Evolutionary conservation across 2,329 filamentous ascomycete species (phyloP), one percentile per base, ranked within the genome.

Genomic region (Pseudogymnoascus sp.): DNA sequence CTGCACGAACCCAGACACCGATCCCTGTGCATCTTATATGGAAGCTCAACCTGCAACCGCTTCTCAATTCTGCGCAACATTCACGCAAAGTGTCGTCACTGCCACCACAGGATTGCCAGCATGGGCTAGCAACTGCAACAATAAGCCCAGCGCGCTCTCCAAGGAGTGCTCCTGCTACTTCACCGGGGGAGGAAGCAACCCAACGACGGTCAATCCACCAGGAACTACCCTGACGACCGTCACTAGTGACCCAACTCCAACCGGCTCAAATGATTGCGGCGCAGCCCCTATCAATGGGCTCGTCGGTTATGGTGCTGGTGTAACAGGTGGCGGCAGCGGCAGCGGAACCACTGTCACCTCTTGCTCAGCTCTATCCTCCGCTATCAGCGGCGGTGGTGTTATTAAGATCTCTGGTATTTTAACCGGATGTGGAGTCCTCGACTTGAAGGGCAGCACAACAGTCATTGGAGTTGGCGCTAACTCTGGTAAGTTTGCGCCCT

Each of bases 271-370:
- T 15, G 43, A 50, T 30, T 50, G 43, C 43, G 43, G 43, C 25
- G 25, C 43, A 11, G 43, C 43, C 43, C 22, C 43, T 30, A 30
- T 50, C 14, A n/a, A 50, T 15, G 43, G 43, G n/a, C 43, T 50
- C n/a, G 43, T 50, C 4, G 43, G 43, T 11, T 50, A 50, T 15
- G 43, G 43, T 30, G 43, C 43, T 50, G 43, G 43, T 9, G 43
- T 50, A 22, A 79, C 75, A 12, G 78, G 78, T 63, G 78, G 78
- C 62, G 73, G 74, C 14, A 74, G 72, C 41, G 78, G 77, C 12
- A 68, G 70, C 30, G 74, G 73, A 8, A 76, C 74, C 15, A 80
- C 77, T 1, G 78, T 80, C 7, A 77, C 75, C 1, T 75, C 75
- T 37, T 75, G 77, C 66, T 70, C 74, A 22, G 72, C 73, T 25